Base-by-base conservation (phyloP, 116 monocot genomes). In the Trichopus zeylanicus region DNA sequence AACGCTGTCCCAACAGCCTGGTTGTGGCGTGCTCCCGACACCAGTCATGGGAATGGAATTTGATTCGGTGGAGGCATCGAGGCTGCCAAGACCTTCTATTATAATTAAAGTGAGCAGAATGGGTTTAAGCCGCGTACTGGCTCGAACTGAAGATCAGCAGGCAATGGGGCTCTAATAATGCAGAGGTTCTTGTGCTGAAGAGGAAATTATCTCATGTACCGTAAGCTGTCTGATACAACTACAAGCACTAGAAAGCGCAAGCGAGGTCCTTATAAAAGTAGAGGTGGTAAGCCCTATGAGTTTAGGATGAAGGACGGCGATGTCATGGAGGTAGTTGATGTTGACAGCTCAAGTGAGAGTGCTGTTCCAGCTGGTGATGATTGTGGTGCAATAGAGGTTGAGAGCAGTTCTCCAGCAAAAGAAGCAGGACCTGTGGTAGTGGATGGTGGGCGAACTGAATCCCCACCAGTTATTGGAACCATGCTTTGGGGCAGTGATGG, bases 131-230 rank as follows among this genome's bases (percentile, higher is more conserved):
- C 63, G 4, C 56, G 67, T 42, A 63, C 61, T 0, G 75, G 67
- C 12, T 67, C 70, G 2, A 66, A 70, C 24, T 57, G 67, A 57
- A 66, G 75, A 31, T 75, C 80, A 0, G 48, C 51, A 18, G 71
- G 53, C 13, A 70, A 27, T 28, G 56, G 70, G 27, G 55, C 39
- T 31, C 62, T 80, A 46, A 61, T 80, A 38, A 71, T 75, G 80
- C 80, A 80, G 66, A 29, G 71, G 55, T 71, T 80, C 60, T 26
- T 75, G 27, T 80, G 80, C 62, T 66, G 65, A 19, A 66, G 67
- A 12, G 71, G 75, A 15, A 71, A 35, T 28, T 74, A 55, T 15
- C 29, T 46, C 19, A 57, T 57, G 57, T 57, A 57, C 31, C 57
- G 57, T 19, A 57, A 57, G 33, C 13, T 12, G 8, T 13, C 53